phyloP scores from a whole-genome alignment of 78 protist species.

The Dictyostelium citrinum region DNA sequence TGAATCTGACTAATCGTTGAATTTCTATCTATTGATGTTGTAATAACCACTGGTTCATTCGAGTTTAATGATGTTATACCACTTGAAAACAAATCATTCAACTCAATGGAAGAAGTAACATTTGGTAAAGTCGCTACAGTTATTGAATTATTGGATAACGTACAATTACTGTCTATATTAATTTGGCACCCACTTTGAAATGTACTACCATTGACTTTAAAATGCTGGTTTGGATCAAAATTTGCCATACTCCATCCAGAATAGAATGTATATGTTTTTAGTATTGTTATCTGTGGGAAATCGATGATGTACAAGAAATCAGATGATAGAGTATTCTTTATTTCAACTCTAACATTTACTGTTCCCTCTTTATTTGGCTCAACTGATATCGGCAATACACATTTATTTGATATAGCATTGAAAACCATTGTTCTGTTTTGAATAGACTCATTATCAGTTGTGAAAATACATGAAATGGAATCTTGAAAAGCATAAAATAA shows the following conservation, averaged over 20 bases:
- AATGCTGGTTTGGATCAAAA: background rate
- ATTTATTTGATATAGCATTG: no score
- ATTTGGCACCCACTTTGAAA: background rate
- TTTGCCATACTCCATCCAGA: background rate
- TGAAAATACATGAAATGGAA: no score
- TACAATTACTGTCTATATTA: background rate
- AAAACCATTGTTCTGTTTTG: background rate
- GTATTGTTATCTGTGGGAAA: background rate
- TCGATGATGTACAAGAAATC: background rate
- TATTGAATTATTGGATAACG: background rate
- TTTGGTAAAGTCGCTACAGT: background rate
- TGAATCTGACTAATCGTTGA: background rate
- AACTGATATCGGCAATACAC: background rate
- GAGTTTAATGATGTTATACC: background rate
- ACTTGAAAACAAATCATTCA: background rate
- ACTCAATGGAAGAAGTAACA: background rate
- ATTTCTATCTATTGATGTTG: background rate
- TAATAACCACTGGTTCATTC: background rate
- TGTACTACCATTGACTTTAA: background rate
- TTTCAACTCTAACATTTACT: background rate
- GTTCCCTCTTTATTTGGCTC: background rate
- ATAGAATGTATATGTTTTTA: background rate
- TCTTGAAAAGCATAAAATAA: background rate
- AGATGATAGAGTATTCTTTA: background rate
- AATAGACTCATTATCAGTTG: background rate